Evolutionary conservation across 345 rosid species (phyloP).

Genomic region (Dipteronia dyeriana): DNA sequence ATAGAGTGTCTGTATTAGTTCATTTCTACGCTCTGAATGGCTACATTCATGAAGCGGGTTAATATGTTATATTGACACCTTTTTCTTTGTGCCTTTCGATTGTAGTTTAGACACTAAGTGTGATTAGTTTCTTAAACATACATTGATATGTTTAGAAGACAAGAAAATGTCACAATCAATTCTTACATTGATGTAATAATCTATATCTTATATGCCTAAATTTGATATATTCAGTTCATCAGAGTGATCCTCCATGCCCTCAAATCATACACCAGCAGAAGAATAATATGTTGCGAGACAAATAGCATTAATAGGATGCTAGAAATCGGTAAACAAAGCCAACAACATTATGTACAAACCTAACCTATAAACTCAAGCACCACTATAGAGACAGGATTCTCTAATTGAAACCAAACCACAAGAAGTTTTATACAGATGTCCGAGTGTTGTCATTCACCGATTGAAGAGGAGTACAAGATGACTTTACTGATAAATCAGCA

Average conservation of each 20-base stretch:
- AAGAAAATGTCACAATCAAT: not conserved
- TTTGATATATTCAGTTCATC: not conserved
- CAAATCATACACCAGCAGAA: not conserved
- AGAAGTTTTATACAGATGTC: not conserved
- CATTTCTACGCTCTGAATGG: slow-evolving; percentile 11
- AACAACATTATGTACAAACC: not conserved
- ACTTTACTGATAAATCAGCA: not conserved
- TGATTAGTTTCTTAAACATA: not conserved
- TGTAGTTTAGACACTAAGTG: not conserved
- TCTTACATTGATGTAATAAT: not conserved
- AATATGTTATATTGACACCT: not conserved
- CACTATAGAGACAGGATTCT: not conserved
- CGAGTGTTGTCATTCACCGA: not conserved
- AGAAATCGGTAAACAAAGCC: not conserved
- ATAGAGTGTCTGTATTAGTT: not conserved
- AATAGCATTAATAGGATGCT: not conserved
- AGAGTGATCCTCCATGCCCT: not conserved
- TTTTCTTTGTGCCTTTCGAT: not conserved
- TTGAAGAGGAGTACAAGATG: not conserved
- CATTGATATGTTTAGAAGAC: not conserved
- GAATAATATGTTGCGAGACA: not conserved
- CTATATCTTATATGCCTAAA: not conserved
- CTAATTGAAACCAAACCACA: not conserved
- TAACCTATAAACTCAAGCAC: not conserved
- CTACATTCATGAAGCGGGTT: slow-evolving; percentile 16